A percentile compares a stretch with the other conserved stretches of the same genome.
phyloP scores from a whole-genome alignment of 2,329 filamentous ascomycete species.

The Colletotrichum musae region DNA sequence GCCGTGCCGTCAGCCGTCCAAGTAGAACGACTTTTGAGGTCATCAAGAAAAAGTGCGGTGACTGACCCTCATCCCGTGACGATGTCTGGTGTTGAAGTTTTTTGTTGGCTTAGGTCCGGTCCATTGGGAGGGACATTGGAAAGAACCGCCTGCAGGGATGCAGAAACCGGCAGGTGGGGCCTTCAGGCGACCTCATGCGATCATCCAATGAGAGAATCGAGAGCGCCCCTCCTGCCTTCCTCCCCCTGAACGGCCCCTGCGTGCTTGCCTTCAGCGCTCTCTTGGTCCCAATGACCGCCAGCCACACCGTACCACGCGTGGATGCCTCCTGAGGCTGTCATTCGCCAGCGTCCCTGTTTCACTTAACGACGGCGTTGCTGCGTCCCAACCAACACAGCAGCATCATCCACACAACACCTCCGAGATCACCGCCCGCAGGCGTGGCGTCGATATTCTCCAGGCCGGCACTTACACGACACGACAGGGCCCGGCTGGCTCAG shows the following conservation, averaged over 20 bases:
- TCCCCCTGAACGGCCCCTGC: constrained; percentile 22
- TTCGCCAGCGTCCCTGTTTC: constrained; percentile 33
- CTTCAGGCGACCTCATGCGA: constrained; percentile 18
- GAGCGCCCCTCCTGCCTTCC: background rate
- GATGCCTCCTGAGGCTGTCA: constrained; percentile 15
- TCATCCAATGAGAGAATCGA: background rate
- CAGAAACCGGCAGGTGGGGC: constrained; percentile 5
- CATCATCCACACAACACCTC: background rate
- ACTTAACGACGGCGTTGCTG: constrained; percentile 9
- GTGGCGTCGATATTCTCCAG: constrained; percentile 13
- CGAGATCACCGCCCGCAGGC: constrained; percentile 1
- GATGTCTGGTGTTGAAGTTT: too few species aligned
- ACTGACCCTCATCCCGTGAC: too few species aligned
- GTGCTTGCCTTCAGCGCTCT: too few species aligned
- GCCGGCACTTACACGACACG: background rate
- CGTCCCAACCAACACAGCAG: constrained; percentile 12
- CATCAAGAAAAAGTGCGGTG: too few species aligned
- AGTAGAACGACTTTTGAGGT: too few species aligned
- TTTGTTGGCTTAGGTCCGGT: background rate
- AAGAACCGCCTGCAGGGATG: background rate
- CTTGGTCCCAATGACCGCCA: constrained; percentile 25
- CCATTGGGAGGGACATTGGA: background rate
- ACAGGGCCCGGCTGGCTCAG: background rate
- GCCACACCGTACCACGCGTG: constrained; percentile 7
- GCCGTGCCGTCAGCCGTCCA: too few species aligned